Base-by-base conservation (phyloP, 176 grass and related monocot genomes). In the Oryza brachyantha region DNA sequence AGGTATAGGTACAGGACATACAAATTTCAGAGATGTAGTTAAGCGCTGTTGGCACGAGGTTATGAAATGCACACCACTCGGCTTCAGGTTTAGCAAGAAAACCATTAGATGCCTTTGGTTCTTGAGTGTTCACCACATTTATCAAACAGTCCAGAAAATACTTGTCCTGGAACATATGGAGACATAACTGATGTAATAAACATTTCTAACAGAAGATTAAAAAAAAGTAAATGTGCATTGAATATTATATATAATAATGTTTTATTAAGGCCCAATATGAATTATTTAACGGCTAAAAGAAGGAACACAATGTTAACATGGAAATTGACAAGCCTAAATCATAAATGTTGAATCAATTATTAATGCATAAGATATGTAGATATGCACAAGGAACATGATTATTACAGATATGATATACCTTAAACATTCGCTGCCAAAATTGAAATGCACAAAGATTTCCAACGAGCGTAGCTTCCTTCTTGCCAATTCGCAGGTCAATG, bases 361-460 rank as follows among this genome's bases (percentile, higher is more conserved):
- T 35, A 79, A 79, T 73, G 45, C 21, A 63, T 25, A 13, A 82
- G 68, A 29, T 6, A 25, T 25, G 29, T 59, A 41, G 31, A 54
- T 77, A 63, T 64, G 42, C 45, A 66, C 14, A 73, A 19, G 7
- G 19, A 52, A 52, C 48, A n/a, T 52, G 19, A 72, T 79, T 55
- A 11, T 13, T 73, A 88, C 45, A 55, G 13, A 79, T 32, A 88
- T 62, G 29, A 72, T 41, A 50, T 90, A 97, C 94, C 94, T 97
- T 97, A 81, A 97, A 93, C 7, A 90, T 79, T 28, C 78, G 81
- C 73, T 97, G 84, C 94, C 94, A 97, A 84, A 97, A 97, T 67
- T 97, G 86, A 87, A 91, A 97, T 66, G 91, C 91, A 75, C 89
- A 91, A 85, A 97, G 86, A 74, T 97, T 97, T 67, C 81, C 91